phyloP scores from a whole-genome alignment of 2,329 filamentous ascomycete genomes.

The Alternaria gaisen region DNA sequence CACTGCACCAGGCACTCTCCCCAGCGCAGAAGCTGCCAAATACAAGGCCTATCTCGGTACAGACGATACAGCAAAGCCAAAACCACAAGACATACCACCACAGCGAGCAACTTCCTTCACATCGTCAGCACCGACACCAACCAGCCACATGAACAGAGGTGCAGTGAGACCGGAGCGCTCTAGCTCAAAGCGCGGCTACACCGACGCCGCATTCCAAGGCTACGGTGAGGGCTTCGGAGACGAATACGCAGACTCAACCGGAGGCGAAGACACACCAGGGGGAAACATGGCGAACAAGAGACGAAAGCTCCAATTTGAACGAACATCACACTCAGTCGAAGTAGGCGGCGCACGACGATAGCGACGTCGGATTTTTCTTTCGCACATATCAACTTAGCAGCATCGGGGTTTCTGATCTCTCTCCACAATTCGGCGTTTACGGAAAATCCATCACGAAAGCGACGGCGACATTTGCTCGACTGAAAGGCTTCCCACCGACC shows the following conservation, averaged over 20 bases:
- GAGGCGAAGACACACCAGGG: slow-evolving; percentile 69
- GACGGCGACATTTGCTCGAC: slow-evolving; percentile 9
- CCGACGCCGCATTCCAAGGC: slow-evolving; percentile 77
- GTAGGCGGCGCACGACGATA: slow-evolving; percentile 49
- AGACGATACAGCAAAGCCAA: slow-evolving; percentile 51
- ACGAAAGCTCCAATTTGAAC: slow-evolving; percentile 48
- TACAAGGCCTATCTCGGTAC: slow-evolving; percentile 57
- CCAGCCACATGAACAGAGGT: slow-evolving; percentile 53
- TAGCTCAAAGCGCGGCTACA: slow-evolving; percentile 78
- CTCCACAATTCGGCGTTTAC: slow-evolving; percentile 16
- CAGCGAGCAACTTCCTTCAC: slow-evolving; percentile 32
- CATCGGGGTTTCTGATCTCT: slow-evolving; percentile 16
- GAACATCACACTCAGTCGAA: slow-evolving; percentile 46
- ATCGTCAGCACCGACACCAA: slow-evolving; percentile 41
- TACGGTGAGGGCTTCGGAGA: slow-evolving; percentile 77
- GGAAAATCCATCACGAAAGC: slow-evolving; percentile 18
- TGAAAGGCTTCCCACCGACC: slow-evolving; percentile 1
- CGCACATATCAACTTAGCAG: slow-evolving; percentile 19
- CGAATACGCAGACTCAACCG: slow-evolving; percentile 74
- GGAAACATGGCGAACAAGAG: slow-evolving; percentile 42
- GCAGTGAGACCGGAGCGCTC: slow-evolving; percentile 68
- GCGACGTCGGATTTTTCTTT: slow-evolving; percentile 21
- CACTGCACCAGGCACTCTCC: slow-evolving; percentile 55
- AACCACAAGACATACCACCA: slow-evolving; percentile 34
- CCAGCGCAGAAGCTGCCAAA: slow-evolving; percentile 51